A percentile compares a stretch with the other conserved stretches of the same genome.
phyloP scores from a whole-genome alignment of 2,329 filamentous ascomycete genomes.

The Tolypocladium paradoxum region DNA sequence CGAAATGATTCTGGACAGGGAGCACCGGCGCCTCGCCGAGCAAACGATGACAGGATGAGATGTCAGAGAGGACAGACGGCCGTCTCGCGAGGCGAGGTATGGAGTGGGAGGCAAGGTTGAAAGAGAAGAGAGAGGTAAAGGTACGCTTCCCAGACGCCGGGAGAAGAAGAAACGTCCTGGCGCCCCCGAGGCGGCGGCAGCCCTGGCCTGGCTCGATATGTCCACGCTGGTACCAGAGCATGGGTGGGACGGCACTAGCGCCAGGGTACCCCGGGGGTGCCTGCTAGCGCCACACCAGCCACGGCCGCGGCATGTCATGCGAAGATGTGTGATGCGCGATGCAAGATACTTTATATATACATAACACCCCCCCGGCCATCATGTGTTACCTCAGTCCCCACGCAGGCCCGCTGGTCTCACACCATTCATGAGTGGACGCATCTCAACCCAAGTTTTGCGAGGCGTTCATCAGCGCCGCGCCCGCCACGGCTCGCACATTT shows the following conservation, averaged over 20 bases:
- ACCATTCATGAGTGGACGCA: slow-evolving; percentile 26
- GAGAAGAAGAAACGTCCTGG: slow-evolving; percentile 29
- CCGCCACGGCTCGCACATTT: not conserved
- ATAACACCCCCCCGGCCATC: slow-evolving; percentile 17
- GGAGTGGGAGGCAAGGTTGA: slow-evolving; percentile 22
- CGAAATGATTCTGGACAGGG: not conserved
- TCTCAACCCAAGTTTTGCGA: slow-evolving; percentile 24
- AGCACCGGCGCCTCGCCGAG: not conserved
- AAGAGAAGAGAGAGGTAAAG: slow-evolving; percentile 14
- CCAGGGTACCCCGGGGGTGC: slow-evolving; percentile 13
- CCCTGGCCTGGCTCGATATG: slow-evolving; percentile 23
- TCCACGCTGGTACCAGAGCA: slow-evolving; percentile 22
- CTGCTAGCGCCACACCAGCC: slow-evolving; percentile 9
- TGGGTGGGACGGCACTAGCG: slow-evolving; percentile 25
- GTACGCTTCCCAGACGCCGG: slow-evolving; percentile 23
- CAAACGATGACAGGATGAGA: not conserved
- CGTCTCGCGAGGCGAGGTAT: slow-evolving; percentile 13
- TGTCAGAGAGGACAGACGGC: slow-evolving; percentile 2
- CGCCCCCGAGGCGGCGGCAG: slow-evolving; percentile 24
- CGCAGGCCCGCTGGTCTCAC: slow-evolving; percentile 26
- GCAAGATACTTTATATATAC: slow-evolving; percentile 20
- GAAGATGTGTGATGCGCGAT: slow-evolving; percentile 4
- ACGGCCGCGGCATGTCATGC: slow-evolving; percentile 1
- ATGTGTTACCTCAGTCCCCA: slow-evolving; percentile 24
- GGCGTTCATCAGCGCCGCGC: slow-evolving; percentile 15